A percentile compares a stretch with the other conserved stretches of the same genome.
Evolutionary conservation across 2,329 filamentous ascomycete species (phyloP).

Genomic region (Trichophyton schoenleinii): DNA sequence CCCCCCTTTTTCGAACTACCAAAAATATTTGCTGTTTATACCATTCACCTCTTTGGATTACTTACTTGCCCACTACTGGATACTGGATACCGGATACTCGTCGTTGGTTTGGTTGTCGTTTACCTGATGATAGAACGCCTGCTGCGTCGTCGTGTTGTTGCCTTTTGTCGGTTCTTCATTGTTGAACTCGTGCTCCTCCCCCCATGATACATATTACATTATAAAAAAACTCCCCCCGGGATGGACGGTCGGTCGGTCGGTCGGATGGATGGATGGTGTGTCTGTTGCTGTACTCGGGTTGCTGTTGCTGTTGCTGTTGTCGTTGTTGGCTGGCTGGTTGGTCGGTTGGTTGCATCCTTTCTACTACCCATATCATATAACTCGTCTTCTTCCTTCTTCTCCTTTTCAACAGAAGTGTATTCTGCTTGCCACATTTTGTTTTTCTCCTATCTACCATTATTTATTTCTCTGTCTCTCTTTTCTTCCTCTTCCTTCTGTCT

Average conservation of each 20-base stretch:
- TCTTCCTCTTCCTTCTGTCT: background rate
- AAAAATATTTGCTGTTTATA: slow-evolving; percentile 4
- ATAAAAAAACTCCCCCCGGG: background rate
- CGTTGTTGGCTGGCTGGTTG: background rate
- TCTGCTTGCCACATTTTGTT: background rate
- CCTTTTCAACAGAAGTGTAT: background rate
- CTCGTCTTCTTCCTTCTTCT: background rate
- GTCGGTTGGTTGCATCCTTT: background rate
- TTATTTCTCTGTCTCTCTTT: background rate
- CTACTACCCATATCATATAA: too few species aligned
- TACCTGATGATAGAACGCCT: slow-evolving; percentile 1
- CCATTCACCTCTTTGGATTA: background rate
- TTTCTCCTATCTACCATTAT: background rate
- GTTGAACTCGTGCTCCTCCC: too few species aligned
- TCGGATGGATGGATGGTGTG: slow-evolving; percentile 1
- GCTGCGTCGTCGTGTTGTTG: background rate
- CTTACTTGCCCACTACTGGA: background rate
- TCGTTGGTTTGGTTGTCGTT: background rate
- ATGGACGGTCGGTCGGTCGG: background rate
- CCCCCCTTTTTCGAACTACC: background rate
- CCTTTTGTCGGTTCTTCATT: background rate
- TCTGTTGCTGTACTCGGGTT: background rate
- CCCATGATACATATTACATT: background rate
- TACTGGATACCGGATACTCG: slow-evolving; percentile 2
- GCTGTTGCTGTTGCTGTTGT: background rate